phyloP scores from a whole-genome alignment of 2,329 filamentous ascomycete genomes.

The Biscogniauxia marginata region DNA sequence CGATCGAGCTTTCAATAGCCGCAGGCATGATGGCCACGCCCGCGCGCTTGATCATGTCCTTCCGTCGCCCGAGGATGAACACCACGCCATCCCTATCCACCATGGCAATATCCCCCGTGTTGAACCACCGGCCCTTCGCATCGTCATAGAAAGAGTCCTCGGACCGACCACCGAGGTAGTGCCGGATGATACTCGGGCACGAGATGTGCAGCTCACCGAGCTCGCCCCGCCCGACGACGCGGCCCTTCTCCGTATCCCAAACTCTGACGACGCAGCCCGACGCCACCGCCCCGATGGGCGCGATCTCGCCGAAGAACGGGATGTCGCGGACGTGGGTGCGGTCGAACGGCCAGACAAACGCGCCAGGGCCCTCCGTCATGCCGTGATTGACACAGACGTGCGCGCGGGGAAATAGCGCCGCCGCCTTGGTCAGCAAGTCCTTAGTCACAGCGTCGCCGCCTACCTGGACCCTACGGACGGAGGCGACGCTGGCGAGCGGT shows the following conservation, averaged over 20 bases:
- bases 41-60: conserved; percentile 2
- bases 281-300: conserved; percentile 4
- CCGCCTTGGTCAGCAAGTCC: conserved; percentile 9
- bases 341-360: conserved; percentile 12
- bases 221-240: background rate
- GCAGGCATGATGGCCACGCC: conserved; percentile 11
- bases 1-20: conserved; percentile 8
- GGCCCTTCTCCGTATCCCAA: background rate
- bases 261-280: background rate
- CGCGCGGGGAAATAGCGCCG: conserved; percentile 9
- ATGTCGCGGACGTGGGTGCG: background rate
- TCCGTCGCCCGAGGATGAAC: conserved; percentile 8
- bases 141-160: conserved; percentile 1
- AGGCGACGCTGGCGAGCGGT: background rate
- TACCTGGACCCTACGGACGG: conserved; percentile 6
- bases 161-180: background rate
- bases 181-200: conserved; percentile 1
- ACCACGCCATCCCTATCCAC: conserved; percentile 6
- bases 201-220: conserved; percentile 5
- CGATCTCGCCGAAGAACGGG: conserved; percentile 6
- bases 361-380: conserved; percentile 12
- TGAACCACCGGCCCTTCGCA: conserved; percentile 6
- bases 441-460: conserved; percentile 14
- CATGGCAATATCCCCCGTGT: conserved; percentile 9
- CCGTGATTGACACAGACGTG: conserved; percentile 13